Evolutionary conservation across 2,329 filamentous ascomycete genomes (phyloP).

Genomic region (Purpureocillium takamizusanense): DNA sequence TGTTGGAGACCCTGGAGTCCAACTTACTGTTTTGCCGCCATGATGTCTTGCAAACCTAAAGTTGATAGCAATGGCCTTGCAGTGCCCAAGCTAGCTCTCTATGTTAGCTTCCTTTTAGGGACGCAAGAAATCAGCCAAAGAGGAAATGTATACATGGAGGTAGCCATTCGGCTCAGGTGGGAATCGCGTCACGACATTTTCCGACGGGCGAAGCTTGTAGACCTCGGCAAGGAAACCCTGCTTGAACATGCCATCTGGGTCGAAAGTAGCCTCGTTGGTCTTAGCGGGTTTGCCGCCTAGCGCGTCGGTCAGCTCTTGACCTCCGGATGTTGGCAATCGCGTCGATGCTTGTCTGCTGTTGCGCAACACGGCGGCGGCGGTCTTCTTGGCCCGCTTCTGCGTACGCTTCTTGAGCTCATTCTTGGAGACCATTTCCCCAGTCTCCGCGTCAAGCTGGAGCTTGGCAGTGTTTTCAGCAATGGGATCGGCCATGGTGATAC

Average conservation of each 20-base stretch:
- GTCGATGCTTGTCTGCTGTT: too few relatives aligned
- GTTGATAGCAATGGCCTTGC: constrained; percentile 92
- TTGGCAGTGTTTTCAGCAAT: constrained; percentile 46
- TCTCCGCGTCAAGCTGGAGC: constrained; percentile 52
- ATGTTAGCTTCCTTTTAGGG: too few relatives aligned
- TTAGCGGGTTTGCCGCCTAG: constrained; percentile 2
- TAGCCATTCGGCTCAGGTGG: constrained; percentile 89
- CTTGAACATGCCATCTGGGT: constrained; percentile 67
- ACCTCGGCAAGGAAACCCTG: constrained; percentile 67
- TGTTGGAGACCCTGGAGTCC: constrained; percentile 10
- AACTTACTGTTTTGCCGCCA: too few relatives aligned
- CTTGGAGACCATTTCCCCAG: constrained; percentile 57
- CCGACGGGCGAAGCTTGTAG: constrained; percentile 56
- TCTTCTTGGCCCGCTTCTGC: constrained; percentile 49
- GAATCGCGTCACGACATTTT: constrained; percentile 61
- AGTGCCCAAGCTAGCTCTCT: too few relatives aligned
- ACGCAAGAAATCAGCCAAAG: too few relatives aligned
- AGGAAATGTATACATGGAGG: too few relatives aligned
- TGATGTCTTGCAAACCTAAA: constrained; percentile 88
- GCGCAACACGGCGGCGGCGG: constrained; percentile 30
- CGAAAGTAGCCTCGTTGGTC: constrained; percentile 28
- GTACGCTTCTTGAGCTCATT: constrained; percentile 51
- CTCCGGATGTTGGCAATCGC: too few relatives aligned
- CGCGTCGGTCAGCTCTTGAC: too few relatives aligned
- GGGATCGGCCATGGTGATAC: neutral